Base-by-base conservation (phyloP, 2,329 filamentous ascomycete genomes). In the Sphaerulina musiva region DNA sequence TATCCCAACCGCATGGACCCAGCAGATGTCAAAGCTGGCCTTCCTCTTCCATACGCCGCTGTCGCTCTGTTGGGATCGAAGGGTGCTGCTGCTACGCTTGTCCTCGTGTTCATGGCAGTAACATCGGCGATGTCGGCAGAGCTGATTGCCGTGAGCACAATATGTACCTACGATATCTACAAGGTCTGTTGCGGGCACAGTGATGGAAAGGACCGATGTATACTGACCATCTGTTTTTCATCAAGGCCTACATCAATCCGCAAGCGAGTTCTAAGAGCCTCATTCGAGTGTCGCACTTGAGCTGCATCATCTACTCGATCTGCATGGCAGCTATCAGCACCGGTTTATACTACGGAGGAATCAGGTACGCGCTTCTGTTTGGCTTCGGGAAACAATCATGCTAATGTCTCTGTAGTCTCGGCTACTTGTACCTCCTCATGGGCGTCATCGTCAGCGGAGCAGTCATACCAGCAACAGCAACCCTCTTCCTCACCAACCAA, bases 401-500 rank as follows among this genome's bases (percentile, higher is more conserved):
- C 32, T 36, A 38, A 11, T 9, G 10, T n/a, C 51, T 62, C 69
- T 71, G 74, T n/a, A 70, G 70, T 42, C 66, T 74, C 20, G 71
- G 70, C 4, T 74, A 70, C 70, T 64, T 74, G 3, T 70, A 64
- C 38, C 61, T 60, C 2, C 68, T 72, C 14, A 70, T 74, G 64
- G 73, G 70, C 29, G 65, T 74, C 11, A 63, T 74, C 0, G 74
- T 76, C 6, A 71, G 72, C 5, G 70, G 70, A 6, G 73, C 71
- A 1, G 70, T 74, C 6, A 72, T 76, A 46, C 76, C 76, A 0
- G 63, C 76, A 3, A 71, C 72, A 1, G 61, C 77, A 4, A 73
- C 74, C 0, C 62, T 78, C 0, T 65, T 72, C 26, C 78, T 75
- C 75, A 71, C 70, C 1, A 63, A 73, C 0, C 76, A 78, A 62